A percentile compares a stretch with the other conserved stretches of the same genome.
These are phyloP conservation scores for Mycena indigotica DNA, from an alignment of 768 basidiomycete species.

Conservation along the genomic window DNA sequence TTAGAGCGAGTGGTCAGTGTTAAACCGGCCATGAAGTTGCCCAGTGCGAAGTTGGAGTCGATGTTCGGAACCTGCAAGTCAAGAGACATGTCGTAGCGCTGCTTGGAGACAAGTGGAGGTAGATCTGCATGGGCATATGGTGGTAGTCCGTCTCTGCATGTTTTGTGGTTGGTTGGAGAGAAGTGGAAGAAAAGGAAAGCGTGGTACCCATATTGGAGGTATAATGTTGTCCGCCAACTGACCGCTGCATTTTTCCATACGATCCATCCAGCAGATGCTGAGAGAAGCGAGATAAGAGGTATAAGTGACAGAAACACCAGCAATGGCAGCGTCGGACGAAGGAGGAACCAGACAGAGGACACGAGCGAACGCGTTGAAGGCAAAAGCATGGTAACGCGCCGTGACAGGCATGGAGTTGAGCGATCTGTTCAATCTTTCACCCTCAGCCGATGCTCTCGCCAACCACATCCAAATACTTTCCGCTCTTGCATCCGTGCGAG, in stretches of 20 bases:
- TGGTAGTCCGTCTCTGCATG: conserved; percentile 56
- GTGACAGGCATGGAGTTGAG: conserved; percentile 21
- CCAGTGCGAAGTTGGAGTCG: conserved; percentile 69
- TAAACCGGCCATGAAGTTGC: conserved; percentile 82
- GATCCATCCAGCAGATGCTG: conserved; percentile 66
- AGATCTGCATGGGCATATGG: conserved; percentile 66
- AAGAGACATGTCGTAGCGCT: conserved; percentile 77
- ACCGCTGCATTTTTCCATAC: conserved; percentile 76
- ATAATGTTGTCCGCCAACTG: conserved; percentile 68
- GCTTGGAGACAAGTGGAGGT: conserved; percentile 54
- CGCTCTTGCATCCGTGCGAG: conserved; percentile 23
- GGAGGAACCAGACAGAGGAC: conserved; percentile 22
- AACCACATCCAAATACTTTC: conserved; percentile 45
- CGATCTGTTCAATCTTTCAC: conserved; percentile 54
- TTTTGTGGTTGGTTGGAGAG: no score
- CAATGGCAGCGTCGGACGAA: conserved; percentile 50
- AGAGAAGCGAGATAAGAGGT: conserved; percentile 62
- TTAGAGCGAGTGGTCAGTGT: conserved; percentile 62
- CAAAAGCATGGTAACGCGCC: conserved; percentile 4
- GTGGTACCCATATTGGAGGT: conserved; percentile 80
- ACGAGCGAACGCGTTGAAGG: conserved; percentile 1
- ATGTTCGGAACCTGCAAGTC: conserved; percentile 65
- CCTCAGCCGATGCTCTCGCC: conserved; percentile 47
- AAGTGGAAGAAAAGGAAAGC: neutral
- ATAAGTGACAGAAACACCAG: conserved; percentile 61